Base-by-base conservation (phyloP, 495 filamentous ascomycete genomes). In the Mytilinidion resinicola region DNA sequence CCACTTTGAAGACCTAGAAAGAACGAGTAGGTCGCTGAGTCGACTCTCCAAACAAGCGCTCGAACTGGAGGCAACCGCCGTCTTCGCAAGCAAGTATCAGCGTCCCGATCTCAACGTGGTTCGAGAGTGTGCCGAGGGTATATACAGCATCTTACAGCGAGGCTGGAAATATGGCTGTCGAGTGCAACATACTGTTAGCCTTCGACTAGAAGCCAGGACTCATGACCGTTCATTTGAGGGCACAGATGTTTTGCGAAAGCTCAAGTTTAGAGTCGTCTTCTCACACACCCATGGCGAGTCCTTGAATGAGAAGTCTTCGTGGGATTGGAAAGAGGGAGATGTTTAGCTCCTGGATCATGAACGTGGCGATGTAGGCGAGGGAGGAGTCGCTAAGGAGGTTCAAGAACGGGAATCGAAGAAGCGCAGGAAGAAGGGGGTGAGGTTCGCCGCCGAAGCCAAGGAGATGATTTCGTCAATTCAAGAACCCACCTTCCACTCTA, bases 21-120 rank as follows among this genome's bases (percentile, higher is more conserved):
- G 60, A 12, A 56, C 67, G 36, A 63, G 65, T 21, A 50, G 54
- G n/a, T 60, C 64, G 0, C 56, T 75, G 6, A 64, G 58, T 5
- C 43, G 36, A 4, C 34, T 61, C 5, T 56, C 59, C 7, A 56
- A 56, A 35, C 59, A 61, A 52, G 51, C 53, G 11, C 15, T 61
- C 2, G 53, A 56, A n/a, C 53, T 56, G 2, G 59, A 61, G 53
- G 44, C 44, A 8, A 56, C 52, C 11, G n/a, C 44, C n/a, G 34
- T 46, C 25, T 39, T 35, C 17, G 30, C 21, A 17, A 61, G 47
- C 17, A 47, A 20, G 3, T 6, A 17, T 43, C n/a, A 1, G 5
- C 35, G 57, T 21, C 59, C 59, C 4, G 56, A 60, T 30, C 54
- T 55, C 35, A 44, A 43, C 21, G 36, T 25, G 5, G 36, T 61